A percentile compares a stretch with the other conserved stretches of the same genome.
These are phyloP conservation scores for Lagerstroemia speciosa DNA, from an alignment of 345 rosid species.

Conservation along the genomic window DNA sequence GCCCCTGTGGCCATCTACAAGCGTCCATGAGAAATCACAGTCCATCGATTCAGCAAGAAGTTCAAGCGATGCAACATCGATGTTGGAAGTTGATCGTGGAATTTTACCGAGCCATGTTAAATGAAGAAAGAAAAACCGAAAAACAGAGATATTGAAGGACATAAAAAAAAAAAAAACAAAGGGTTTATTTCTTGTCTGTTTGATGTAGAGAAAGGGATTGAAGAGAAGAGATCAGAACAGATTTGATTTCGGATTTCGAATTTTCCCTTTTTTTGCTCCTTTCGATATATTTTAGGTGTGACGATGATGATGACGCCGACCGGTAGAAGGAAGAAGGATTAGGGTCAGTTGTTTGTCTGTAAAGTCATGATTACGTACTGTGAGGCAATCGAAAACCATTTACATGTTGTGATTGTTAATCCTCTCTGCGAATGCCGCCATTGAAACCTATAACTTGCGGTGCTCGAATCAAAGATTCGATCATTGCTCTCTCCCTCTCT, in stretches of 20 bases:
- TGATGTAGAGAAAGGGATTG: neutral
- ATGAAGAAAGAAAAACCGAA: no score
- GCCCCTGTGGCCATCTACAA: neutral
- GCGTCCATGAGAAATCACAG: conserved; percentile 1
- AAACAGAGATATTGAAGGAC: no score
- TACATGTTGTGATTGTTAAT: no score
- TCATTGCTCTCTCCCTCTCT: neutral
- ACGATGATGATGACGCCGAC: neutral
- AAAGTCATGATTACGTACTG: neutral
- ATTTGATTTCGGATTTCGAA: neutral
- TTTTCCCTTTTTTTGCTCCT: neutral
- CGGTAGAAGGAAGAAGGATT: neutral
- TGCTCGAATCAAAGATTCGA: neutral
- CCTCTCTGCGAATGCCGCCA: neutral
- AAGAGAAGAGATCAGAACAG: neutral
- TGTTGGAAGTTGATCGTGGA: neutral
- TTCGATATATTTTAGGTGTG: neutral
- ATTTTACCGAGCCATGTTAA: neutral
- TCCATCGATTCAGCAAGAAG: conserved; percentile 5
- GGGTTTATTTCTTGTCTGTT: neutral
- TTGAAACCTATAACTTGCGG: neutral
- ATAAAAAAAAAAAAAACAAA: no score
- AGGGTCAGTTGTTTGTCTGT: neutral
- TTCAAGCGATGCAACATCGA: neutral
- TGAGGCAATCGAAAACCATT: neutral